Conservation (phyloP, 495 filamentous ascomycete genomes). For the Bryoglossum gracile region DNA sequence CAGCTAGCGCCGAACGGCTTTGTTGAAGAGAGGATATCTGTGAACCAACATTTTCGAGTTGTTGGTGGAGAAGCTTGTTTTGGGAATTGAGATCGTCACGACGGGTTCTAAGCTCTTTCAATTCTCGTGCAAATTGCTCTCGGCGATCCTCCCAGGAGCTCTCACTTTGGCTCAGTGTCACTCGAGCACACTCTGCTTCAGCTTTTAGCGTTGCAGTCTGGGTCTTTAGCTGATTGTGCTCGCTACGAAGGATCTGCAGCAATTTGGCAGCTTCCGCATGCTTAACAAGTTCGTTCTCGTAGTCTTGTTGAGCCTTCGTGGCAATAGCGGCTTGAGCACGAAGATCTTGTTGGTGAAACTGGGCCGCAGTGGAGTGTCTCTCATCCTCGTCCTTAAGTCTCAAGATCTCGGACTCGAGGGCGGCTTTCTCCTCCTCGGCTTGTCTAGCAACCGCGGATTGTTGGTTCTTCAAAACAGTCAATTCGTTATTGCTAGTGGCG, state of each 20-base stretch:
- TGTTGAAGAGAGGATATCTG: conserved; percentile 74
- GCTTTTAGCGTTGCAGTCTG: conserved; percentile 62
- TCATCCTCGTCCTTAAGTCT: conserved; percentile 82
- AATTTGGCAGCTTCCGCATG: conserved; percentile 87
- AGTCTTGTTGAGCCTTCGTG: conserved; percentile 85
- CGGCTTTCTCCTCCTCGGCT: conserved; percentile 71
- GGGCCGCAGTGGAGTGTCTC: conserved; percentile 63
- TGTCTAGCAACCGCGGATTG: conserved; percentile 66
- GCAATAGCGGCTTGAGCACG: conserved; percentile 92
- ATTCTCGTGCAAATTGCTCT: conserved; percentile 73
- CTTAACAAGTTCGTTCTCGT: conserved; percentile 87
- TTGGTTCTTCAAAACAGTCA: conserved; percentile 67
- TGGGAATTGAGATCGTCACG: conserved; percentile 76
- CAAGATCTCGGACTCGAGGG: conserved; percentile 66
- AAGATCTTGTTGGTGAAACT: conserved; percentile 80
- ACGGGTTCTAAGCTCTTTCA: conserved; percentile 66
- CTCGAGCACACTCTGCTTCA: conserved; percentile 74
- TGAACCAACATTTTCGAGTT: conserved; percentile 71
- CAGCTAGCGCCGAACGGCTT: conserved; percentile 50
- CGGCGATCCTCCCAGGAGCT: conserved; percentile 79
- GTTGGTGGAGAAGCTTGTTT: conserved; percentile 80
- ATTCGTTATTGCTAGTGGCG: conserved; percentile 66
- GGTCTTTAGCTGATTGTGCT: conserved; percentile 74
- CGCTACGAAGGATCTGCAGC: conserved; percentile 66
- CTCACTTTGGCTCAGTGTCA: conserved; percentile 70